A percentile compares a stretch with the other conserved stretches of the same genome.
These are phyloP conservation scores for Arctostaphylos glauca DNA, from an alignment of 148 eudicot species.

Conservation along the genomic window DNA sequence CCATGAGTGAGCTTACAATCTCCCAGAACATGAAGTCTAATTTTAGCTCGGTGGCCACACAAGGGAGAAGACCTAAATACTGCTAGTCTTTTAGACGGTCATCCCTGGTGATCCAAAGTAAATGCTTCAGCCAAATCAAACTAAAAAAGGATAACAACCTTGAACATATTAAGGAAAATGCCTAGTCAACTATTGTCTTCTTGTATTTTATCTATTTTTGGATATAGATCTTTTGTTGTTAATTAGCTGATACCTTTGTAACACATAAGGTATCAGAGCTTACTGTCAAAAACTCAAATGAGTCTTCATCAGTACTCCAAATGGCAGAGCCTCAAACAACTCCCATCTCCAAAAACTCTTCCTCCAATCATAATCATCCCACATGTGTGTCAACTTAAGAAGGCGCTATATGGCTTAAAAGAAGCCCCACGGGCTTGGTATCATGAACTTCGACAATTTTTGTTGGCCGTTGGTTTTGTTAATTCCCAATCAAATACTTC, in stretches of 20 bases:
- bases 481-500: not conserved
- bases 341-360: too few species aligned
- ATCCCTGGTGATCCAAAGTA: not conserved
- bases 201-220: too few species aligned
- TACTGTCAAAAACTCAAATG: too few species aligned
- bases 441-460: not conserved
- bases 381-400: not conserved
- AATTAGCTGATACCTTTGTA: too few species aligned
- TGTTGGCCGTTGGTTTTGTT: not conserved
- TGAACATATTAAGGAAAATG: too few species aligned
- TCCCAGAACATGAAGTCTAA: not conserved
- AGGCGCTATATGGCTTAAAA: not conserved
- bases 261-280: too few species aligned
- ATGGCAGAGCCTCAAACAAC: too few species aligned
- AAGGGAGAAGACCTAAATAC: not conserved
- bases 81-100: not conserved
- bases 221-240: too few species aligned
- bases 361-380: too few species aligned
- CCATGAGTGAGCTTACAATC: not conserved
- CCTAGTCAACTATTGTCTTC: too few species aligned
- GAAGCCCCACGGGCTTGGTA: constrained; percentile 3
- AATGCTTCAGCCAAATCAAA: not conserved
- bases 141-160: not conserved
- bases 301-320: too few species aligned
- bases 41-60: not conserved